Percentiles rank a stretch among this genome's conserved stretches.
Evolutionary conservation across 2,329 filamentous ascomycete genomes (phyloP).

Genomic region (Diaporthe vaccinii): DNA sequence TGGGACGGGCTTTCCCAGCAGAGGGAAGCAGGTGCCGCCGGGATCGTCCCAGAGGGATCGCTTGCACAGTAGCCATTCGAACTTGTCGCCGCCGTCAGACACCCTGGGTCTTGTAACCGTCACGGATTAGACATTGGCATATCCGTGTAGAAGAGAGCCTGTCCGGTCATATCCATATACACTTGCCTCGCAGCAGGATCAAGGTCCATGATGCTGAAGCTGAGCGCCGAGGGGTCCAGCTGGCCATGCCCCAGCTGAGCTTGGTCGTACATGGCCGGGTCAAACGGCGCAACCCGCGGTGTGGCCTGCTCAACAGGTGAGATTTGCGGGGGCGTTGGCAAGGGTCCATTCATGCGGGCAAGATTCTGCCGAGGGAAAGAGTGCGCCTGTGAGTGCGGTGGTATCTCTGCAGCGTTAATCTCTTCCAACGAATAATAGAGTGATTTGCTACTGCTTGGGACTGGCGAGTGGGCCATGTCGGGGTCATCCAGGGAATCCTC

Average conservation of each 20-base stretch:
- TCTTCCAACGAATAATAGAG: slow-evolving; percentile 11
- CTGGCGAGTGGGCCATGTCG: slow-evolving; percentile 42
- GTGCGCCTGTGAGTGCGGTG: slow-evolving; percentile 14
- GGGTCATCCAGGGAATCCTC: slow-evolving; percentile 46
- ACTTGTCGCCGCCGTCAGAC: slow-evolving; percentile 4
- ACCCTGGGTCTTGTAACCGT: slow-evolving; percentile 10
- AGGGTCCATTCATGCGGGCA: slow-evolving; percentile 15
- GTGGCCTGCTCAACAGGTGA: slow-evolving; percentile 22
- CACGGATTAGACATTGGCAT: slow-evolving; percentile 32
- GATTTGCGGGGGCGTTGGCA: slow-evolving; percentile 9
- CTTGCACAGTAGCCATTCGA: neutral
- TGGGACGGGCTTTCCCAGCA: neutral
- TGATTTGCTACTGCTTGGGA: slow-evolving; percentile 10
- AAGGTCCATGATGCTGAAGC: slow-evolving; percentile 32
- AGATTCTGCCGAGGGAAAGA: slow-evolving; percentile 14
- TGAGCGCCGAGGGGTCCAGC: slow-evolving; percentile 14
- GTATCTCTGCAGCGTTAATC: slow-evolving; percentile 4
- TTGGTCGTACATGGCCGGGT: slow-evolving; percentile 25
- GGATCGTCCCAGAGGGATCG: neutral
- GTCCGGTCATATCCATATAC: slow-evolving; percentile 28
- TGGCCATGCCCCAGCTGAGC: slow-evolving; percentile 12
- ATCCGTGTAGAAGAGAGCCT: slow-evolving; percentile 31
- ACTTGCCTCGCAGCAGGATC: slow-evolving; percentile 30
- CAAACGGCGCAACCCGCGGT: slow-evolving; percentile 12
- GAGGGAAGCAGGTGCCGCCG: neutral